Evolutionary conservation across 2,329 filamentous ascomycete genomes (phyloP).

Genomic region (Venturia oleaginea): DNA sequence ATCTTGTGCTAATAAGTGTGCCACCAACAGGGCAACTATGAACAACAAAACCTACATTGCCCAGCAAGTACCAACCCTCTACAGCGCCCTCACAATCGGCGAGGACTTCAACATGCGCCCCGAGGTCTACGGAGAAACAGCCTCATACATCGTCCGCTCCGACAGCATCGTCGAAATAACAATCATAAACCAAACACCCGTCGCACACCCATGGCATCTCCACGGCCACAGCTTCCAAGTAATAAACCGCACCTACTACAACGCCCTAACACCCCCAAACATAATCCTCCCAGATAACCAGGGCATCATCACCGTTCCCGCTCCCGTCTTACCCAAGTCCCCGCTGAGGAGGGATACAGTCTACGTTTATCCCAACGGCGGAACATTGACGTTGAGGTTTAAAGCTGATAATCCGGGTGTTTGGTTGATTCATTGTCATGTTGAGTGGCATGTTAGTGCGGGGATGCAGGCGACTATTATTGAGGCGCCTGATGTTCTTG

Average conservation of each 20-base stretch:
- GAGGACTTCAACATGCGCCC: conserved; percentile 36
- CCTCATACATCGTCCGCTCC: conserved; percentile 55
- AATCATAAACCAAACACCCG: conserved; percentile 63
- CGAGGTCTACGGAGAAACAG: conserved; percentile 40
- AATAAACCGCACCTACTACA: conserved; percentile 27
- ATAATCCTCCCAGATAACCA: not conserved
- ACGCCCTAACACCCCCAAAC: conserved; percentile 13
- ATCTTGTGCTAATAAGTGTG: not conserved
- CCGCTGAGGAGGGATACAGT: conserved; percentile 47
- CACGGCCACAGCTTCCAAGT: conserved; percentile 70
- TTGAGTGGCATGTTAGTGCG: conserved; percentile 28
- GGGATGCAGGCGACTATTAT: conserved; percentile 38
- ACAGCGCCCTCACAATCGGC: conserved; percentile 58
- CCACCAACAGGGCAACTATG: conserved; percentile 45
- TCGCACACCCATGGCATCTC: conserved; percentile 65
- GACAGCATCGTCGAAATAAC: conserved; percentile 60
- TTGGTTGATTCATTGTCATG: conserved; percentile 21
- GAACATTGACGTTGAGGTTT: conserved; percentile 49
- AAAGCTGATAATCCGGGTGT: conserved; percentile 42
- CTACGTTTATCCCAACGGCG: conserved; percentile 44
- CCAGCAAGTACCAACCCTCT: conserved; percentile 71
- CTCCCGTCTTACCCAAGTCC: conserved; percentile 22
- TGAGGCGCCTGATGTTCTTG: conserved; percentile 47
- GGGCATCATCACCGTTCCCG: not conserved
- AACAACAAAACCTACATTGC: conserved; percentile 68